A percentile compares a stretch with the other conserved stretches of the same genome.
These are phyloP conservation scores for Eustoma russellianum DNA, from an alignment of 257 asterid genomes.

Conservation along the genomic window DNA sequence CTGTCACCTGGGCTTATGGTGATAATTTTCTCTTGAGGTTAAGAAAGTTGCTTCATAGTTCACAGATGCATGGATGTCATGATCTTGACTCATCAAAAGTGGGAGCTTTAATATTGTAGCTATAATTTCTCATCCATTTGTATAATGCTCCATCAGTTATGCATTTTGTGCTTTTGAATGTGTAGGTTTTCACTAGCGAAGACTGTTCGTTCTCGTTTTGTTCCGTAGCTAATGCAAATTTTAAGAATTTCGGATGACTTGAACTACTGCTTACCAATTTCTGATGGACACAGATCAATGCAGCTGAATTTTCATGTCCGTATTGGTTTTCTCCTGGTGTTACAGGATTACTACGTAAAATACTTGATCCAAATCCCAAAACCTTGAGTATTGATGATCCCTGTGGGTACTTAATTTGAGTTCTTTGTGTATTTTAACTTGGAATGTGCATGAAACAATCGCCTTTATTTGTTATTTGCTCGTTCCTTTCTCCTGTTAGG, in stretches of 20 bases:
- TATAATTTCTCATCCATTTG: not conserved
- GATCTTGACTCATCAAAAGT: not conserved
- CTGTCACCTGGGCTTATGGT: not conserved
- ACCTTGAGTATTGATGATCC: conserved; percentile 41
- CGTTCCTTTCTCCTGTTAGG: not conserved
- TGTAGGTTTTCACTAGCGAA: not conserved
- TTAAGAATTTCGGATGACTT: not conserved
- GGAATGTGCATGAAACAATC: not conserved
- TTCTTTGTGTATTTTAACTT: not conserved
- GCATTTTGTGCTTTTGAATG: not conserved
- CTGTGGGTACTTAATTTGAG: not conserved
- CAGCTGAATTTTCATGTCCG: conserved; percentile 84
- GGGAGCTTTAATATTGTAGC: not conserved
- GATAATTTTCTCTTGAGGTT: not conserved
- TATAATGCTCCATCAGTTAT: not conserved
- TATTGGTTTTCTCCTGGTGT: conserved; percentile 79
- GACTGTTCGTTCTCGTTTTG: not conserved
- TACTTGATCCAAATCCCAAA: conserved; percentile 79
- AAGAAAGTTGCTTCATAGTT: not conserved
- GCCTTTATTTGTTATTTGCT: not conserved
- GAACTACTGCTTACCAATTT: conserved; percentile 13
- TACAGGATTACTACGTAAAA: conserved; percentile 51
- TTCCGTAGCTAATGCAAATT: not conserved
- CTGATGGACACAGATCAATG: conserved; percentile 47
- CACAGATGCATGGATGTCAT: not conserved